These are phyloP conservation scores for Sporothrix protearum DNA, from an alignment of 2,329 filamentous ascomycete genomes.

Conservation along the genomic window DNA sequence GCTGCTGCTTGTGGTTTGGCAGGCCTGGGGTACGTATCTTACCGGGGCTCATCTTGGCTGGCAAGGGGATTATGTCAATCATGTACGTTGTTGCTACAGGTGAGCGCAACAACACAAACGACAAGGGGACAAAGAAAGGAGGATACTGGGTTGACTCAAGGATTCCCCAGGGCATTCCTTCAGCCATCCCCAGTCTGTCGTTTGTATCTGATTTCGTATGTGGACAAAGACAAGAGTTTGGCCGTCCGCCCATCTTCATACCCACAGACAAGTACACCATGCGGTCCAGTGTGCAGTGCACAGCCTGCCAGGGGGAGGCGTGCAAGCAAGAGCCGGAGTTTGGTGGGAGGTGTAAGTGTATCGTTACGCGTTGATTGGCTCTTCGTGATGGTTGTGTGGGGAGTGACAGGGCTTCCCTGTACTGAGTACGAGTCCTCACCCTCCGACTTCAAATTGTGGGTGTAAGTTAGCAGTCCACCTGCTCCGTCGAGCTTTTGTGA, in stretches of 20 bases:
- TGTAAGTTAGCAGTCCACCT: conserved; percentile 8
- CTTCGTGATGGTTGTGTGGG: not conserved
- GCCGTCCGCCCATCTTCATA: not conserved
- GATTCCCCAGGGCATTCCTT: not conserved
- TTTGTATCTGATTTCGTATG: not conserved
- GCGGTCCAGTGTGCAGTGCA: not conserved
- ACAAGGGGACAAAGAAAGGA: not conserved
- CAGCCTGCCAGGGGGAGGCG: conserved; percentile 9
- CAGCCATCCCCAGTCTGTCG: not conserved
- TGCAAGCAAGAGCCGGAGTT: not conserved
- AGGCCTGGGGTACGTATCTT: conserved; percentile 10
- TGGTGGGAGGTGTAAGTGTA: conserved; percentile 10
- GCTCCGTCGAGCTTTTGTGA: not conserved
- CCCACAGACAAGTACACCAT: not conserved
- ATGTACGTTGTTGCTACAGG: no score
- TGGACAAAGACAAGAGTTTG: not conserved
- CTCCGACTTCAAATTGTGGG: not conserved
- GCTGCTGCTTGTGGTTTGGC: not conserved
- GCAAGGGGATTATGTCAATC: not conserved
- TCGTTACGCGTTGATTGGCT: not conserved
- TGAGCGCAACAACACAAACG: not conserved
- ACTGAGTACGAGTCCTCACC: conserved; percentile 3
- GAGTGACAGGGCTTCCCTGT: conserved; percentile 14
- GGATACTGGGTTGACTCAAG: not conserved
- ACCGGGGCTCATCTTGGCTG: not conserved